Evolutionary conservation across 345 rosid species (phyloP), one percentile per base, ranked within the genome.

Genomic region (Linum usitatissimum): DNA sequence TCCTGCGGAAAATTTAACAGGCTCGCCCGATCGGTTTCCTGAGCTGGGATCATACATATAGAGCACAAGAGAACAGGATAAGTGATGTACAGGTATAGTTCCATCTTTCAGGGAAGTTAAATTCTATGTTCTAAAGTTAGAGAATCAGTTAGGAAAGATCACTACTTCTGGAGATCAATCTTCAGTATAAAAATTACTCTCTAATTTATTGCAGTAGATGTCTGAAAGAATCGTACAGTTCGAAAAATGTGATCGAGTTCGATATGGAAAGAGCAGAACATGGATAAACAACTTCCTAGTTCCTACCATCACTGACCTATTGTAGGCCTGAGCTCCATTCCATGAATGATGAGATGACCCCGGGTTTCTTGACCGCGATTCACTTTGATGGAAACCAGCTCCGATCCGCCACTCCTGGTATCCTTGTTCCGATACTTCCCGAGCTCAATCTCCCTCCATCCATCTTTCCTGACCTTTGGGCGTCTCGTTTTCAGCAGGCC

Each of bases 241-340:
- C 3, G 12, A 10, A 0, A 45, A 9, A 45, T 7, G 17, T 1
- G 17, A 45, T 3, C 13, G 49, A 42, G 49, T 13, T 42, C 49
- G 9, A 42, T 42, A 31, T 6, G 36, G 36, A 6, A 31, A 31
- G 36, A 34, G 38, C 38, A 34, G 38, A 34, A 34, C 38, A 34
- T 34, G 38, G 6, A 34, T 34, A 34, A 34, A 34, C 38, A 34
- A 45, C 51, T 45, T 45, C 13, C 51, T 45, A 45, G 5, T 45
- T 45, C 13, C 51, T 45, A 23, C 13, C 51, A 9, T 45, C 51
- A 45, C 51, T 45, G 13, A 45, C 51, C 51, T 45, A 45, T 45
- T 18, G 18, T 55, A 55, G 59, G 59, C 59, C 59, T n/a, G 6
- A 55, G 18, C 59, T 55, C 59, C 6, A 55, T 55, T 18, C 59